A percentile compares a stretch with the other conserved stretches of the same genome.
Evolutionary conservation across 306 rosid genomes (phyloP).

Genomic region (Erythrophleum fordii): DNA sequence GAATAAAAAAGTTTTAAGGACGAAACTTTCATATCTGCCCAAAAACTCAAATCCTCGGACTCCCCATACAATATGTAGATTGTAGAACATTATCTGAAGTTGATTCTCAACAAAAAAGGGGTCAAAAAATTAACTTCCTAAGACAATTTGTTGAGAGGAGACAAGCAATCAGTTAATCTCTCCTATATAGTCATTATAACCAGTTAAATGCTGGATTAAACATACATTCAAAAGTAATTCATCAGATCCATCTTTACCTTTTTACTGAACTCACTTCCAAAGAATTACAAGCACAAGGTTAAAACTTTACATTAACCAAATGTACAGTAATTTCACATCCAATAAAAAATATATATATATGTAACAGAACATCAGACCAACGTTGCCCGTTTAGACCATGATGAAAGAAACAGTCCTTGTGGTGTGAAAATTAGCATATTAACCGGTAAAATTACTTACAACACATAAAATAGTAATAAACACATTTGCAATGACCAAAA

Average conservation of each 20-base stretch:
- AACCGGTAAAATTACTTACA: conserved; percentile 6
- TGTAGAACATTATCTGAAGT: not conserved
- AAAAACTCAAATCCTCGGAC: not conserved
- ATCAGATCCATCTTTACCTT: not conserved
- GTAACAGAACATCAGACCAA: not conserved
- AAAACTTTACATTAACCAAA: not conserved
- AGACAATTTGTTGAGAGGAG: conserved; percentile 1
- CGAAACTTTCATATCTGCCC: not conserved
- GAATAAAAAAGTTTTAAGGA: not conserved
- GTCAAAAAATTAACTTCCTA: not conserved
- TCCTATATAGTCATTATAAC: not conserved
- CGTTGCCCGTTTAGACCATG: not conserved
- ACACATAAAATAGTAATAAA: conserved; percentile 8
- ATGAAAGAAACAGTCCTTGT: not conserved
- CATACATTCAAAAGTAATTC: not conserved
- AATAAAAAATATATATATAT: not conserved
- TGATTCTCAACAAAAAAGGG: not conserved
- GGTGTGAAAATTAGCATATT: conserved; percentile 9
- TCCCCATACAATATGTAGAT: not conserved
- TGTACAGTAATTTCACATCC: conserved; percentile 26
- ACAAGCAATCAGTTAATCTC: conserved; percentile 12
- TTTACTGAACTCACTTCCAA: conserved; percentile 5
- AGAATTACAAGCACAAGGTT: conserved; percentile 10
- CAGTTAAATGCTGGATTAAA: conserved; percentile 15
- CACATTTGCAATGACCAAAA: conserved; percentile 2